Base-by-base conservation (phyloP, 1,139 yeast species). In the Yamadazyma blattariae region DNA sequence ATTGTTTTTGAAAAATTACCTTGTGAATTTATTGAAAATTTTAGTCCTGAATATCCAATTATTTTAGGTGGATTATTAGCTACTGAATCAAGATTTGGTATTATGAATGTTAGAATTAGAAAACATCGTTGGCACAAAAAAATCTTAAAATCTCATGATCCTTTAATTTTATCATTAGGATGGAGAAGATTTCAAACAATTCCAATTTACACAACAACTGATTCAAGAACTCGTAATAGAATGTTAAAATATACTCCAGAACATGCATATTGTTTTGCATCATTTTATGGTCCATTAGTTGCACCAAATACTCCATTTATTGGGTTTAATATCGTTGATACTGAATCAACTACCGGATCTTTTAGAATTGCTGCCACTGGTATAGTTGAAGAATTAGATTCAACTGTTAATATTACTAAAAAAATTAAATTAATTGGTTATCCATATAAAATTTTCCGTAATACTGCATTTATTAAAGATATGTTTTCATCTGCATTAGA, bases 81-180 rank as follows among this genome's bases (percentile, higher is more conserved):
- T 17, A 87, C 95, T 12, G 99, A 94, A 57, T 85, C 90, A 39
- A 75, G 96, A 56, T 92, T 90, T 56, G 99, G 98, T 11, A 83
- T 86, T 50, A 74, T 89, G 69, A 92, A 87, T 56, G 96, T 88
- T 35, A 81, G 97, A 65, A 79, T 94, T 46, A 88, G 96, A 77
- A 82, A 97, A 60, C 99, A 94, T 58, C 82, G 98, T 69, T 94
- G 99, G 99, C 97, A 92, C 63, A 92, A 90, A 57, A 89, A 89
- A 71, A 88, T 94, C 38, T 71, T 94, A 51, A 94, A 94, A 61
- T 80, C 97, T 8, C 95, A 88, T 56, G 99, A 94, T 65, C 98
- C 99, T 1, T 72, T 94, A 47, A 88, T 94, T 44, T 61, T 94
- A 34, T 90, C 97, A 0, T 67, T 94, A 33, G 99, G 99, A 24